Conservation (phyloP, 805 yeast species). For the Metschnikowia chrysomelidarum region DNA sequence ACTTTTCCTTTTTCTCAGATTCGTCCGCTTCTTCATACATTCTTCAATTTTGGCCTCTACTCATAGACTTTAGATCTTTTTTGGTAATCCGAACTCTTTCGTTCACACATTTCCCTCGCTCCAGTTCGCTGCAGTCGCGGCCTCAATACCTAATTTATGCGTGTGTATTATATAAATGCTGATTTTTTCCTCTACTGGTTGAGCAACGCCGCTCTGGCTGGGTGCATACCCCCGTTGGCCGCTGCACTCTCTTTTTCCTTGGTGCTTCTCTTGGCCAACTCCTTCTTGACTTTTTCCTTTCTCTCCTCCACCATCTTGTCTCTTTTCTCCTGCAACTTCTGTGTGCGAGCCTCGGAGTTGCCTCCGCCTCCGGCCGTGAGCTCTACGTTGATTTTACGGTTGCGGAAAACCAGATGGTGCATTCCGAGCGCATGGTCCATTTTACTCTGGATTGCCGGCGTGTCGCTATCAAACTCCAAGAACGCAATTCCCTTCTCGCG, state of each 20-base stretch:
- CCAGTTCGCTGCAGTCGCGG: too few species aligned
- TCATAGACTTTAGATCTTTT: too few species aligned
- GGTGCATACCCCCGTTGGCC: constrained; percentile 49
- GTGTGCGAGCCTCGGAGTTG: constrained; percentile 59
- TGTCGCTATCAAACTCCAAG: constrained; percentile 67
- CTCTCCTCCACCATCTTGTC: constrained; percentile 71
- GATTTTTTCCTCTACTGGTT: constrained; percentile 13
- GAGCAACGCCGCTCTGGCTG: constrained; percentile 59
- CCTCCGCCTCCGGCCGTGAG: constrained; percentile 99
- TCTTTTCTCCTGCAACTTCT: constrained; percentile 78
- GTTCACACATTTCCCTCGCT: too few species aligned
- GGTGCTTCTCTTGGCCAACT: constrained; percentile 38
- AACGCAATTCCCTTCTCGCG: constrained; percentile 89
- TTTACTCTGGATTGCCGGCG: constrained; percentile 64
- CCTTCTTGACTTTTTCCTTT: constrained; percentile 50
- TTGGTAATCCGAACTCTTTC: too few species aligned
- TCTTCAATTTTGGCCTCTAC: too few species aligned
- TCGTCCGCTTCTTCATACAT: background rate
- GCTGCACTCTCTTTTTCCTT: constrained; percentile 26
- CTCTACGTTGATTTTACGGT: constrained; percentile 89
- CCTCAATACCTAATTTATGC: too few species aligned
- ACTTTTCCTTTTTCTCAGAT: background rate
- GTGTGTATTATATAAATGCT: too few species aligned
- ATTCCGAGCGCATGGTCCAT: constrained; percentile 83
- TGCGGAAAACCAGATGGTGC: constrained; percentile 71